Percentiles rank a stretch among this genome's conserved stretches.
Conservation (phyloP, 192 early-diverging fungal species). For the Coemansia sp. region DNA sequence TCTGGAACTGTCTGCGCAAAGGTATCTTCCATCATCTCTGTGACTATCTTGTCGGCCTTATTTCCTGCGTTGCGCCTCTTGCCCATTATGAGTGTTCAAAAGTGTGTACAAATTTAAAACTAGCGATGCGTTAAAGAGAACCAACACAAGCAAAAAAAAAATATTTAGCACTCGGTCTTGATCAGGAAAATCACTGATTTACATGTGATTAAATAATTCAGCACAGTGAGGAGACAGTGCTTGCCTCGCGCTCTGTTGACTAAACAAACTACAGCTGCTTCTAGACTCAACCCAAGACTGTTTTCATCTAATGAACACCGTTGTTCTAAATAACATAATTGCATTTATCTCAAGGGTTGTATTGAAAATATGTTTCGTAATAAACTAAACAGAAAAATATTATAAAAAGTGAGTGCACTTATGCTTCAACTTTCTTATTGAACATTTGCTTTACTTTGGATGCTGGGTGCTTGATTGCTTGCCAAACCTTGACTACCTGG, state of each 20-base stretch:
- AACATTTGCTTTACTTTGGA: constrained; percentile 4
- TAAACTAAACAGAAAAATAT: not conserved
- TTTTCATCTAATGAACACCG: no score
- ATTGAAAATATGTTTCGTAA: not conserved
- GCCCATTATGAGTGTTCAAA: constrained; percentile 7
- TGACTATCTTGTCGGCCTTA: not conserved
- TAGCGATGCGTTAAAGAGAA: not conserved
- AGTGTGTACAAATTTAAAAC: not conserved
- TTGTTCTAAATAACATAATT: no score
- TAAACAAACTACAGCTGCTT: not conserved
- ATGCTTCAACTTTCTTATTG: not conserved
- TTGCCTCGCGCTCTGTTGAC: not conserved
- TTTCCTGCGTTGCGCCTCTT: constrained; percentile 13
- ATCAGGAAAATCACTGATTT: no score
- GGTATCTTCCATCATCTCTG: constrained; percentile 3
- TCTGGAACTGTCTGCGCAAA: constrained; percentile 30
- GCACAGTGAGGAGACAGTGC: not conserved
- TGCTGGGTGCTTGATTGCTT: constrained; percentile 1
- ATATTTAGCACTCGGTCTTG: not conserved
- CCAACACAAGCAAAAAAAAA: not conserved
- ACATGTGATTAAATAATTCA: not conserved
- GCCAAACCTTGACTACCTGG: constrained; percentile 6
- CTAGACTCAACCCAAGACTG: not conserved
- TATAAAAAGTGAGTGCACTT: not conserved
- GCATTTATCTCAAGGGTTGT: no score